A percentile compares a stretch with the other conserved stretches of the same genome.
Evolutionary conservation across 305 asterid genomes (phyloP).

Genomic region (Salvia sclarea): DNA sequence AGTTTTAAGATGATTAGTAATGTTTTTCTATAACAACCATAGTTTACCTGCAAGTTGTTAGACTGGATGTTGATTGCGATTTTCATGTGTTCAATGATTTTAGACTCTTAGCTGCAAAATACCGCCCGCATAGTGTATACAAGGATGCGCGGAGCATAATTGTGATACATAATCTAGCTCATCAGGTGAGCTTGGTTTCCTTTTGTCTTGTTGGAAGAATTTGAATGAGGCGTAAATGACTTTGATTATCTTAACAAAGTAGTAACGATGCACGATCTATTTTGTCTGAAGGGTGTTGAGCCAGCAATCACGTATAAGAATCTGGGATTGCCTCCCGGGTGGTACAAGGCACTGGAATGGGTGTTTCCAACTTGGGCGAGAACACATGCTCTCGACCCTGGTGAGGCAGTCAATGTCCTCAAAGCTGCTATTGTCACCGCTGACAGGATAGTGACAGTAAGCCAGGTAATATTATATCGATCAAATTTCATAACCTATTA

Average conservation of each 20-base stretch:
- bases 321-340: slow-evolving; percentile 79
- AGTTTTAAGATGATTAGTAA: background rate
- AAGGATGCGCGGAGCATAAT: slow-evolving; percentile 85
- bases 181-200: slow-evolving; percentile 59
- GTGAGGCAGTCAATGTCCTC: slow-evolving; percentile 89
- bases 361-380: slow-evolving; percentile 97
- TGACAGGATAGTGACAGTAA: slow-evolving; percentile 89
- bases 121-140: slow-evolving; percentile 89
- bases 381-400: slow-evolving; percentile 92
- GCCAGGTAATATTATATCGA: slow-evolving; percentile 58
- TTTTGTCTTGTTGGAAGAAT: background rate
- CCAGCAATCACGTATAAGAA: slow-evolving; percentile 70
- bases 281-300: slow-evolving; percentile 75
- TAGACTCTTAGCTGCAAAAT: slow-evolving; percentile 91
- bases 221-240: background rate
- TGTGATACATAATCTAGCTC: slow-evolving; percentile 91
- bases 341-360: slow-evolving; percentile 97
- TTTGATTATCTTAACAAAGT: background rate
- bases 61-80: slow-evolving; percentile 26
- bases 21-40: background rate
- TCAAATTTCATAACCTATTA: too few species aligned
- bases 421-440: slow-evolving; percentile 92
- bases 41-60: background rate
- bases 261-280: slow-evolving; percentile 2
- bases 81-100: slow-evolving; percentile 33